Base-by-base conservation (phyloP, 352 stramenopile genomes). In the Pythium grandisporangium region DNA sequence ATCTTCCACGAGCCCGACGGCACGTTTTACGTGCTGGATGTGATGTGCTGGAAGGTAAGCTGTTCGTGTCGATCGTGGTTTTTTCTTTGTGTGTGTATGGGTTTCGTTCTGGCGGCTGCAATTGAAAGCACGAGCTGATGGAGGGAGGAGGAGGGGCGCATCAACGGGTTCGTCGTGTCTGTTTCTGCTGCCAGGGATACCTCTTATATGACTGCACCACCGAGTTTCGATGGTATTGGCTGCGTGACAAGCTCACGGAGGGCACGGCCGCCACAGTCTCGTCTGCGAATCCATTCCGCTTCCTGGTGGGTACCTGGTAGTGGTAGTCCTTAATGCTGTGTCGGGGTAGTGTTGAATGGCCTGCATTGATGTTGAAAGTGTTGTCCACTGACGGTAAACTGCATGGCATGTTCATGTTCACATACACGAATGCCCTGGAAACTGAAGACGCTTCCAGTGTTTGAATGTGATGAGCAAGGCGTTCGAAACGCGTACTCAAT, bases 1-100 rank as follows among this genome's bases (percentile, higher is more conserved):
- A 83, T 97, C 44, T 97, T 88, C 55, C 76, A 96, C 42, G 85
- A 96, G 43, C 62, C 79, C 35, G 66, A 95, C 47, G 43, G 56
- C 26, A 96, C 84, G 0, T 97, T 95, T 42, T 95, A 93, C 55
- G 83, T 96, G 24, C 50, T 96, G n/a, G 88, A 97, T 52, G 75
- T 96, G 55, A 91, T 96, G 79, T 94, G 80, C 63, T 97, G 88
- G 88, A 96, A 96, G 68, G 69, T 77, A 33, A n/a, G 12, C 30
- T 25, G 25, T 30, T 8, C n/a, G 22, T 48, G 30, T 11, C 21
- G 6, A 27, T 53, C 13, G 10, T n/a, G n/a, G n/a, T n/a, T n/a
- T n/a, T n/a, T n/a, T n/a, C n/a, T n/a, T n/a, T n/a, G n/a, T n/a
- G n/a, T n/a, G n/a, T n/a, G n/a, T n/a, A n/a, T n/a, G n/a, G n/a